These are phyloP conservation scores for Cordyceps militaris DNA, from an alignment of 2,329 filamentous ascomycete species.

Conservation along the genomic window DNA sequence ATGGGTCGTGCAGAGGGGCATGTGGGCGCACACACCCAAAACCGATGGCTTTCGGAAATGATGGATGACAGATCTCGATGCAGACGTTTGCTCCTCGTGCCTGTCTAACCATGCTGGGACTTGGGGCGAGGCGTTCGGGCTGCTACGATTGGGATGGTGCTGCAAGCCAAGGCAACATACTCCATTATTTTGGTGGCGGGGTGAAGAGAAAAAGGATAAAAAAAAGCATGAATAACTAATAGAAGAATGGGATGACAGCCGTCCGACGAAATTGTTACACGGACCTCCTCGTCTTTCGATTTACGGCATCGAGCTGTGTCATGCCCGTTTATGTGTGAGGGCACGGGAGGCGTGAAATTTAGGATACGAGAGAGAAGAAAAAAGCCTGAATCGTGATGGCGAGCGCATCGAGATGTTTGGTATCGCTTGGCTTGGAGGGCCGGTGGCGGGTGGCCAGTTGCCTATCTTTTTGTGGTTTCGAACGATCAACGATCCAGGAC, in stretches of 20 bases:
- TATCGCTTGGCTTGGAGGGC: not conserved
- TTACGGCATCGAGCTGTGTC: not conserved
- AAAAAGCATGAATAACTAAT: not conserved
- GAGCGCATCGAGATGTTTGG: slow-evolving; percentile 6
- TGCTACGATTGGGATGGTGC: not conserved
- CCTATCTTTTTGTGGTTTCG: not conserved
- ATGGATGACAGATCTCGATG: not conserved
- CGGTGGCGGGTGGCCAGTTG: not conserved
- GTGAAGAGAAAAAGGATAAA: not conserved
- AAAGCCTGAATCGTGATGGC: not conserved
- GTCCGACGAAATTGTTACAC: not conserved
- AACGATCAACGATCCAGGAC: not conserved
- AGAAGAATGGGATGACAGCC: not conserved
- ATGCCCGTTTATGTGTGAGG: not conserved
- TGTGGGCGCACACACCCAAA: too few species aligned
- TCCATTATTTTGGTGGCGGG: not conserved
- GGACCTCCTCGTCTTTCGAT: not conserved
- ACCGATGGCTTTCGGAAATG: too few species aligned
- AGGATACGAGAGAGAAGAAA: not conserved
- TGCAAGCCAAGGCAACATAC: not conserved
- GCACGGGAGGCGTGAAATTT: not conserved
- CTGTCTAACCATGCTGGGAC: not conserved
- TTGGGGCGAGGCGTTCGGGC: not conserved
- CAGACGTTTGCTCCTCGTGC: not conserved
- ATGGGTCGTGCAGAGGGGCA: too few species aligned